A percentile compares a stretch with the other conserved stretches of the same genome.
phyloP scores from a whole-genome alignment of 805 yeast species.

The Ogataea angusta region DNA sequence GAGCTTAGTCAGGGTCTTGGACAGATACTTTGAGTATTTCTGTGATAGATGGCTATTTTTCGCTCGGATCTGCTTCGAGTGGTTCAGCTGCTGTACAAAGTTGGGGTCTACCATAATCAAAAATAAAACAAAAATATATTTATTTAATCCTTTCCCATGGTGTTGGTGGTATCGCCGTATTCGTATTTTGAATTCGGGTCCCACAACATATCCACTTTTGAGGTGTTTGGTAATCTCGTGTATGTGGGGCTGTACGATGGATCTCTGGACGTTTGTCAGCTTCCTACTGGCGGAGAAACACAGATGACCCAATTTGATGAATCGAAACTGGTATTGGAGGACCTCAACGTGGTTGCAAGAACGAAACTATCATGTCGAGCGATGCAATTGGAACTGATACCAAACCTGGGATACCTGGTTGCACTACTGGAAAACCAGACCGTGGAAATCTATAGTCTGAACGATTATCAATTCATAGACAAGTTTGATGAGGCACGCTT shows the following conservation, averaged over 20 bases:
- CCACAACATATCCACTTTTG: conserved; percentile 19
- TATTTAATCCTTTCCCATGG: conserved; percentile 12
- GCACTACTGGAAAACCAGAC: conserved; percentile 28
- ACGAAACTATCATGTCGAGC: conserved; percentile 22
- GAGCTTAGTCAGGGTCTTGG: conserved; percentile 20
- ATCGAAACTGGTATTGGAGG: conserved; percentile 13
- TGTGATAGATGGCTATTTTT: conserved; percentile 20
- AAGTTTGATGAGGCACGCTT: conserved; percentile 34
- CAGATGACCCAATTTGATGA: not conserved
- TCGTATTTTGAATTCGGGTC: conserved; percentile 15
- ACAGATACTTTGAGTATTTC: conserved; percentile 22
- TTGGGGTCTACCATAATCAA: conserved; percentile 22
- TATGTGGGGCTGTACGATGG: conserved; percentile 24
- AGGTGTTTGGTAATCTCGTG: conserved; percentile 16
- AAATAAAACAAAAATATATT: not conserved
- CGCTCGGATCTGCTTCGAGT: conserved; percentile 21
- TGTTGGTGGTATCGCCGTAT: conserved; percentile 16
- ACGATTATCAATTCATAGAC: conserved; percentile 30
- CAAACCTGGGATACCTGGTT: conserved; percentile 31
- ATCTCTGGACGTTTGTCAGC: conserved; percentile 19
- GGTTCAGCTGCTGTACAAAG: conserved; percentile 24
- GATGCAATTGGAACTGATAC: conserved; percentile 32
- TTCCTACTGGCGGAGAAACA: conserved; percentile 11
- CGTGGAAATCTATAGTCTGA: conserved; percentile 32
- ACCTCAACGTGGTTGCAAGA: conserved; percentile 17